Percentiles rank a stretch among this genome's conserved stretches.
These are phyloP conservation scores for Suhomyces xylopsoci DNA, from an alignment of 805 yeast species.

Conservation along the genomic window DNA sequence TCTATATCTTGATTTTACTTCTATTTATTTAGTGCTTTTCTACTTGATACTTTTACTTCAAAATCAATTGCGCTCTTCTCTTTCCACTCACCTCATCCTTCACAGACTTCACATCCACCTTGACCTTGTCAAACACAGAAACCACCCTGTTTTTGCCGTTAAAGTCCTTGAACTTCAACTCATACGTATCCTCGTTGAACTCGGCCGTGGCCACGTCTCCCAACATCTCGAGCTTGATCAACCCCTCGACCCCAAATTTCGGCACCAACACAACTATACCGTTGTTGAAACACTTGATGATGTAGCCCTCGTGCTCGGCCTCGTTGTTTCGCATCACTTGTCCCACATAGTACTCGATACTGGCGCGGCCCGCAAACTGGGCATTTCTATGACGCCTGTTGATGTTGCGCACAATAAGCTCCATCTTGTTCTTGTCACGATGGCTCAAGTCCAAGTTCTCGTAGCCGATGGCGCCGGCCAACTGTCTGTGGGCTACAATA, in stretches of 20 bases:
- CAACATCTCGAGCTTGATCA: constrained; percentile 76
- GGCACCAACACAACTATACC: constrained; percentile 96
- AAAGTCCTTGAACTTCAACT: constrained; percentile 54
- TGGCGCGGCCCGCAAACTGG: constrained; percentile 97
- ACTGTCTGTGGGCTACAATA: constrained; percentile 93
- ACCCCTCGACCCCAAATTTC: constrained; percentile 91
- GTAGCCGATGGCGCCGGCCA: constrained; percentile 97
- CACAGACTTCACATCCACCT: constrained; percentile 76
- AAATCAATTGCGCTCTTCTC: constrained; percentile 77
- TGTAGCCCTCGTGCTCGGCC: constrained; percentile 80
- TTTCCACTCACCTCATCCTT: constrained; percentile 88
- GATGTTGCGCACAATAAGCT: constrained; percentile 79
- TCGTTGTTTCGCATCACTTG: constrained; percentile 91
- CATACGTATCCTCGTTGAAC: constrained; percentile 77
- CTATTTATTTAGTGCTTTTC: no score
- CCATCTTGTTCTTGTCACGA: constrained; percentile 88
- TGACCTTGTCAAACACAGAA: constrained; percentile 79
- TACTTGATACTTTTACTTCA: no score
- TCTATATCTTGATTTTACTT: no score
- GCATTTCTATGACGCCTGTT: constrained; percentile 96
- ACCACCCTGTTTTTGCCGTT: constrained; percentile 47
- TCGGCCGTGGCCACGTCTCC: constrained; percentile 60
- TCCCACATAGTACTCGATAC: constrained; percentile 96
- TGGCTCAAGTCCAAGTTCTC: constrained; percentile 79
- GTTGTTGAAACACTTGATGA: constrained; percentile 87